Base-by-base conservation (phyloP, 768 basidiomycete species). In the Hemileccinum impolitum region DNA sequence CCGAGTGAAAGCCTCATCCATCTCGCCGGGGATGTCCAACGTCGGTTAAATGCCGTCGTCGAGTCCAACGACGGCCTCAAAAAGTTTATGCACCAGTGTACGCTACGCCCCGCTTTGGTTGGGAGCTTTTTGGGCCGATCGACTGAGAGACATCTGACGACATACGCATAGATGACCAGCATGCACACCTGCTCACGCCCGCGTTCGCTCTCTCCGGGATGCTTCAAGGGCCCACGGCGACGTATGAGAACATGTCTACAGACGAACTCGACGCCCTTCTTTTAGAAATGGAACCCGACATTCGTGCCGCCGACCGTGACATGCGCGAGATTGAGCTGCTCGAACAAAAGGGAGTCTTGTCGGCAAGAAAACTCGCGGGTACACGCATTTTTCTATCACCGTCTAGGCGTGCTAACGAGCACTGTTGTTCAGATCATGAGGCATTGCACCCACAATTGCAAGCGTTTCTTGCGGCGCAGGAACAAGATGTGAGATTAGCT, bases 261-360 rank as follows among this genome's bases (percentile, higher is more conserved):
- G 77, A 78, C 48, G 87, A 87, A 57, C 70, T 91, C 8, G 85
- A 87, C 35, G 82, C 84, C 0, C 74, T 87, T 47, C 66, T 91
- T 10, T 67, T 75, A 0, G 90, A 93, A 59, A 87, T 92, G 82
- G 90, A 91, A 55, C 78, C 82, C 4, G 90, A 93, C 44, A 81
- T 92, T 43, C 87, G 90, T 26, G 79, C 82, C 28, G 90, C 88
- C 10, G 90, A 92, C 57, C 79, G 85, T 8, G 88, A 90, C 56
- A 79, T 91, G 76, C 78, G 77, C 32, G 90, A 91, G 61, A 87
- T 93, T 28, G 82, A 84, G 49, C 65, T 73, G 13, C 66, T 91
- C 39, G 83, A 87, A 57, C 76, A 77, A 59, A 86, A 81, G 54
- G 87, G 87, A 30, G 82, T 88, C 9, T 75, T 81, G 4, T 78